phyloP scores from a whole-genome alignment of 495 filamentous ascomycete genomes.

The Lophiostoma macrostomum region DNA sequence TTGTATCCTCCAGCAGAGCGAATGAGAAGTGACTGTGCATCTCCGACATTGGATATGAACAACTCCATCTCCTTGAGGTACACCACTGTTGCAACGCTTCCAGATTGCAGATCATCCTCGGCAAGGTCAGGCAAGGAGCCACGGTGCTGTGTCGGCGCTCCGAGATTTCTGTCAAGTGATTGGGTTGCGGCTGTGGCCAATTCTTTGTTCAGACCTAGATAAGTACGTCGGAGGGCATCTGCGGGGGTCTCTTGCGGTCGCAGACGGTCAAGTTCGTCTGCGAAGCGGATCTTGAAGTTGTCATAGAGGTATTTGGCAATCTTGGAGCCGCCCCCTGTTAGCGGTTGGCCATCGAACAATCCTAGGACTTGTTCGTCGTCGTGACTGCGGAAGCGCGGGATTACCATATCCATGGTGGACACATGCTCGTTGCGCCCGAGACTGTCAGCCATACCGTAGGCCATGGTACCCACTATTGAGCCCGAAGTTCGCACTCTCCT shows the following conservation, averaged over 20 bases:
- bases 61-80: constrained; percentile 87
- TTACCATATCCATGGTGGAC: constrained; percentile 96
- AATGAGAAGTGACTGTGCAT: constrained; percentile 91
- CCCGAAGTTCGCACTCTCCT: constrained; percentile 94
- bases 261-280: constrained; percentile 72
- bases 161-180: constrained; percentile 63
- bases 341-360: constrained; percentile 88
- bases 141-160: constrained; percentile 56
- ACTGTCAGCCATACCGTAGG: constrained; percentile 98
- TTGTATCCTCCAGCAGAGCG: constrained; percentile 76
- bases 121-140: constrained; percentile 72
- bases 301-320: constrained; percentile 96
- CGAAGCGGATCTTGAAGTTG: constrained; percentile 81
- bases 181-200: constrained; percentile 83
- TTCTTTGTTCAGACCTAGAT: constrained; percentile 88
- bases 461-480: constrained; percentile 77
- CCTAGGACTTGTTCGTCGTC: constrained; percentile 87
- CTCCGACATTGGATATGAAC: constrained; percentile 91
- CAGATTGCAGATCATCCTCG: constrained; percentile 82
- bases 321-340: constrained; percentile 84
- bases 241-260: constrained; percentile 66
- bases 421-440: constrained; percentile 89
- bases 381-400: constrained; percentile 86
- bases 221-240: constrained; percentile 82
- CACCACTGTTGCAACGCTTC: constrained; percentile 86